Evolutionary conservation across 345 rosid species (phyloP), one percentile per base, ranked within the genome.

Genomic region (Carallia brachiata): DNA sequence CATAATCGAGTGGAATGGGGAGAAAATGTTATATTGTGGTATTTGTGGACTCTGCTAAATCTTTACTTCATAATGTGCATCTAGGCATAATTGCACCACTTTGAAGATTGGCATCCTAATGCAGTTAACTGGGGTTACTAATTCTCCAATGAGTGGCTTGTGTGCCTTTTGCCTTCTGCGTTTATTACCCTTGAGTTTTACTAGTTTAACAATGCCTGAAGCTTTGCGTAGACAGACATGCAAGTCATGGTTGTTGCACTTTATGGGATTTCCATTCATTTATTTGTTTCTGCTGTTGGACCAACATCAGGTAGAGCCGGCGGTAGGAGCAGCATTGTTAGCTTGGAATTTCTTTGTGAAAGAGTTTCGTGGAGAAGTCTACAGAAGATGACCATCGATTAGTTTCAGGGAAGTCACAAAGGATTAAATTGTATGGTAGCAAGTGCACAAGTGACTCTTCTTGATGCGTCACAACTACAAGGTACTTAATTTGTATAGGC

Each of bases 321-420:
- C 91, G 0, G 84, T 87, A 27, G 94, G 94, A 23, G 91, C 94
- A 59, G 94, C 94, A 28, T 79, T 89, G 69, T 73, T 87, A 66
- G 94, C 87, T 30, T 77, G 85, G 86, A 89, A 82, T 70, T 82
- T 84, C 70, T 75, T 78, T 6, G 32, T 75, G 74, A 79, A 73
- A 56, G 78, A 70, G 48, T 62, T 58, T 69, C 63, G 34, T 27
- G 65, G 10, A 34, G 63, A 60, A 61, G 55, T 52, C 47, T 52
- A 4, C 53, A 52, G 54, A 37, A 54, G 63, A 67, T 73, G 77
- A 73, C 37, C 17, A 17, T 44, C 17, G 2, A 23, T 6, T n/a
- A 61, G 17, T 60, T 19, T 2, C 56, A 9, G 27, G 30, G 37
- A 19, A 27, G 13, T 18, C 30, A 1, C 50, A 12, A 23, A 44